Conservation (phyloP, 2,329 filamentous ascomycete genomes). For the Lachnellula cervina region DNA sequence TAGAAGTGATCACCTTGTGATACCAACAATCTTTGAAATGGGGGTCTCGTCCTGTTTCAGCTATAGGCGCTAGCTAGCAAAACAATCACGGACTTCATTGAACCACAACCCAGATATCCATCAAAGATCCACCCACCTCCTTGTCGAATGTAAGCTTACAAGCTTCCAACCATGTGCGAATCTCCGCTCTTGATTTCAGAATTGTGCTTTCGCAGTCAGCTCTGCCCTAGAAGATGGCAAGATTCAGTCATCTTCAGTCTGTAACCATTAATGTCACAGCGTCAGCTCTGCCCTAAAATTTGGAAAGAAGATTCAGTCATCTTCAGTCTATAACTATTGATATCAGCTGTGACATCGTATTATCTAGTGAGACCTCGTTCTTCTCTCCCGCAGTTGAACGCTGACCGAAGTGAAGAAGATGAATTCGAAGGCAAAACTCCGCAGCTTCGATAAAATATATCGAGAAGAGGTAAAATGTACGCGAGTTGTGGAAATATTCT, state of each 20-base stretch:
- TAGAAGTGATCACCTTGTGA: no score
- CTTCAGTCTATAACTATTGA: conserved; percentile 20
- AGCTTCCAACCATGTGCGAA: no score
- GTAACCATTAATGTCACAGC: background rate
- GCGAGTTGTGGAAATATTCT: conserved; percentile 11
- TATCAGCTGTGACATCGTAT: conserved; percentile 20
- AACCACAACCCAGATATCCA: no score
- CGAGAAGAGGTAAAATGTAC: conserved; percentile 17
- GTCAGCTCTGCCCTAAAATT: conserved; percentile 14
- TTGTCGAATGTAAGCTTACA: no score
- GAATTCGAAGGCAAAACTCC: conserved; percentile 15
- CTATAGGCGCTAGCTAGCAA: no score
- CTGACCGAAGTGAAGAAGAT: conserved; percentile 20
- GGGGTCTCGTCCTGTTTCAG: no score
- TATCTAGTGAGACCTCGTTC: conserved; percentile 19
- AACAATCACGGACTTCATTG: no score
- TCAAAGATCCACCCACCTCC: no score
- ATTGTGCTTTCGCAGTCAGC: no score
- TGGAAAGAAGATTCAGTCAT: conserved; percentile 17
- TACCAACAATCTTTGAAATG: no score
- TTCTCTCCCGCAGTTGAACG: conserved; percentile 14
- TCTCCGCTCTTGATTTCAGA: no score
- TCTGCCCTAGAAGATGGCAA: background rate
- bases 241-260: background rate
- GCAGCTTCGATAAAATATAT: conserved; percentile 18